Evolutionary conservation across 225 moss, liverwort and hornwort species (phyloP).

Genomic region (Ulota crispa): DNA sequence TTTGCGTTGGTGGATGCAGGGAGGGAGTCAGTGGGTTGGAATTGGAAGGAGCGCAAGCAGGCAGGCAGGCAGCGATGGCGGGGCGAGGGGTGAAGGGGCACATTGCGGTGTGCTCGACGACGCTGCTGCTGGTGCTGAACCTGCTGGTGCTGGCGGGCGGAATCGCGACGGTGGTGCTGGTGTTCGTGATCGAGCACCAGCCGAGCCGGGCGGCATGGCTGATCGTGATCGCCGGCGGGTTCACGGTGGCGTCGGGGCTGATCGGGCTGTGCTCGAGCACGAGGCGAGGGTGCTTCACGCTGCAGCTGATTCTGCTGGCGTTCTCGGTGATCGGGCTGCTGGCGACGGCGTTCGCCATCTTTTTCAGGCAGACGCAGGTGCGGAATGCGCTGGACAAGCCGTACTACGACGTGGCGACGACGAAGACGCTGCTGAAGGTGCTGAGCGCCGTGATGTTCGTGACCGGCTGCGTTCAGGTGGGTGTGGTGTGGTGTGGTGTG

Average conservation of each 20-base stretch:
- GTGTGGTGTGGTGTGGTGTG: slow-evolving; percentile 1
- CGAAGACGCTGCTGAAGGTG: slow-evolving; percentile 32
- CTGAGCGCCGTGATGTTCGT: slow-evolving; percentile 41
- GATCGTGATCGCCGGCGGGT: slow-evolving; percentile 46
- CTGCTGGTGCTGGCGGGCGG: slow-evolving; percentile 53
- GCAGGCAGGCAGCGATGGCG: slow-evolving; percentile 41
- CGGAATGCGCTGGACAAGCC: slow-evolving; percentile 26
- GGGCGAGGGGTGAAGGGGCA: slow-evolving; percentile 54
- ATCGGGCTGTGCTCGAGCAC: slow-evolving; percentile 62
- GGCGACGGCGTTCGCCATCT: slow-evolving; percentile 54
- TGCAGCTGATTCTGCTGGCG: slow-evolving; percentile 55
- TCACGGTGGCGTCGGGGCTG: slow-evolving; percentile 52
- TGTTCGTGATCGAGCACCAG: slow-evolving; percentile 45
- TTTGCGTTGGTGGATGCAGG: slow-evolving; percentile 22
- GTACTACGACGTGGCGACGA: slow-evolving; percentile 7
- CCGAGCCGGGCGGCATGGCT: slow-evolving; percentile 53
- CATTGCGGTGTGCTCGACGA: slow-evolving; percentile 64
- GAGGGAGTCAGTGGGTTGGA: slow-evolving; percentile 19
- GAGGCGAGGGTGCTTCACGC: slow-evolving; percentile 58
- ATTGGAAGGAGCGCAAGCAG: neutral
- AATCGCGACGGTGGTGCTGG: slow-evolving; percentile 40
- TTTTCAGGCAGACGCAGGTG: slow-evolving; percentile 29
- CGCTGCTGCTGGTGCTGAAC: slow-evolving; percentile 53
- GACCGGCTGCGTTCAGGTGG: slow-evolving; percentile 40
- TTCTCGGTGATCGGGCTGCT: slow-evolving; percentile 59